phyloP scores from a whole-genome alignment of 345 rosid genomes.

The Cardamine resedifolia region DNA sequence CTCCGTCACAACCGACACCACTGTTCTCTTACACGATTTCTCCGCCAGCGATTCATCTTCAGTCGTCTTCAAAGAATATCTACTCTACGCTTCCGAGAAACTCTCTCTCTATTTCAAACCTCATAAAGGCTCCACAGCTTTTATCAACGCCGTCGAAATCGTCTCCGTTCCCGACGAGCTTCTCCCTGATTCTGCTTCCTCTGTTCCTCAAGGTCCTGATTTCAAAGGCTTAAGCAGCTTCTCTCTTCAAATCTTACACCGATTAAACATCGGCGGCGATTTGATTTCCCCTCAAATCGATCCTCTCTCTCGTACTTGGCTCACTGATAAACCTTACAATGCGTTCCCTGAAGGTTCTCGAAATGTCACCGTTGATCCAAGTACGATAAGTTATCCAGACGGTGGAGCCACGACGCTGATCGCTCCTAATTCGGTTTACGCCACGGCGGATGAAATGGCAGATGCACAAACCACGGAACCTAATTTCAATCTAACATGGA shows the following conservation, averaged over 20 bases:
- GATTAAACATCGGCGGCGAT: constrained; percentile 79
- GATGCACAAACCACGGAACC: constrained; percentile 48
- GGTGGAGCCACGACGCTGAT: constrained; percentile 48
- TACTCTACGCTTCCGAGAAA: constrained; percentile 47
- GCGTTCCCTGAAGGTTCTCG: constrained; percentile 56
- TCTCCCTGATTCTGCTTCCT: constrained; percentile 53
- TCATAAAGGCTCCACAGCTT: constrained; percentile 50
- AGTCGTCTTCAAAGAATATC: constrained; percentile 64
- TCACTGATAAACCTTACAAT: constrained; percentile 50
- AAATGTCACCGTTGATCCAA: constrained; percentile 38
- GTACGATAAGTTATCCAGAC: constrained; percentile 44
- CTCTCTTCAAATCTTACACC: constrained; percentile 53
- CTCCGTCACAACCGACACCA: constrained; percentile 53
- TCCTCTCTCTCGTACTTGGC: constrained; percentile 71
- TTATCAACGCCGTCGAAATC: constrained; percentile 71
- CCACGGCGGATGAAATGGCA: constrained; percentile 54
- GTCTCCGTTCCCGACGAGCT: constrained; percentile 62
- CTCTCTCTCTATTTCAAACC: constrained; percentile 63
- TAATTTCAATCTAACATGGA: constrained; percentile 83
- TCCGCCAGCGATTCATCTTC: constrained; percentile 33
- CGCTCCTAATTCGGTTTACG: constrained; percentile 63
- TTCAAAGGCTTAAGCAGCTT: constrained; percentile 50
- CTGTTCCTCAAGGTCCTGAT: constrained; percentile 47
- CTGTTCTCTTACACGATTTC: constrained; percentile 69
- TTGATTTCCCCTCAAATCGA: constrained; percentile 49